phyloP scores from a whole-genome alignment of 805 yeast genomes.

The Kluyveromyces dobzhanskii region DNA sequence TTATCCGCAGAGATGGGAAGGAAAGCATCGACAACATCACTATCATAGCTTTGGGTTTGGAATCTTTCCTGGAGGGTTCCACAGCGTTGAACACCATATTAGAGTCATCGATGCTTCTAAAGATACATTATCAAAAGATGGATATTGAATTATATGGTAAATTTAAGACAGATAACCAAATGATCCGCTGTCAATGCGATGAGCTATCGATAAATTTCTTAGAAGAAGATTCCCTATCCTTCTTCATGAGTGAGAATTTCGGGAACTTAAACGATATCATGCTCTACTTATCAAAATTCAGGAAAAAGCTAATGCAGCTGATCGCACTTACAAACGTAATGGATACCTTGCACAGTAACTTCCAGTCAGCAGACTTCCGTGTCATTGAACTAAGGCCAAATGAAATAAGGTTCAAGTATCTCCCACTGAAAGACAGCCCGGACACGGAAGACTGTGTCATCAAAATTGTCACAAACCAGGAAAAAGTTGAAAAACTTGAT shows the following conservation, averaged over 20 bases:
- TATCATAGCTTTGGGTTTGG: slow-evolving; percentile 22
- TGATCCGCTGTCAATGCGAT: slow-evolving; percentile 24
- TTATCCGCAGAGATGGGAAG: slow-evolving; percentile 6
- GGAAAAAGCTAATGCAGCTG: slow-evolving; percentile 27
- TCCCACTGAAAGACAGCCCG: slow-evolving; percentile 13
- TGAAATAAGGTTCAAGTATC: slow-evolving; percentile 29
- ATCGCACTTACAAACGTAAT: slow-evolving; percentile 28
- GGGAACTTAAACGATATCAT: slow-evolving; percentile 20
- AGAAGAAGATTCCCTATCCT: slow-evolving; percentile 20
- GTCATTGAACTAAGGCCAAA: slow-evolving; percentile 26
- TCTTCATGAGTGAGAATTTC: slow-evolving; percentile 22
- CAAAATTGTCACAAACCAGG: slow-evolving; percentile 22
- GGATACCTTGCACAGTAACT: slow-evolving; percentile 26
- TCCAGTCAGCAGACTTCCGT: slow-evolving; percentile 25
- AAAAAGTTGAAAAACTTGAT: slow-evolving; percentile 22
- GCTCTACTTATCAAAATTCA: slow-evolving; percentile 21
- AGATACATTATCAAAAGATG: slow-evolving; percentile 24
- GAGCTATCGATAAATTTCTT: slow-evolving; percentile 24
- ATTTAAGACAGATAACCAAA: slow-evolving; percentile 25
- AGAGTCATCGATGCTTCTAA: slow-evolving; percentile 26
- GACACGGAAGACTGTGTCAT: slow-evolving; percentile 27
- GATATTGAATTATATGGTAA: slow-evolving; percentile 25
- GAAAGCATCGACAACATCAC: slow-evolving; percentile 9
- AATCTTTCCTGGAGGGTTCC: slow-evolving; percentile 26
- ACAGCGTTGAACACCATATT: slow-evolving; percentile 21